phyloP scores from a whole-genome alignment of 2,329 filamentous ascomycete species.

The Neoscytalidium dimidiatum region DNA sequence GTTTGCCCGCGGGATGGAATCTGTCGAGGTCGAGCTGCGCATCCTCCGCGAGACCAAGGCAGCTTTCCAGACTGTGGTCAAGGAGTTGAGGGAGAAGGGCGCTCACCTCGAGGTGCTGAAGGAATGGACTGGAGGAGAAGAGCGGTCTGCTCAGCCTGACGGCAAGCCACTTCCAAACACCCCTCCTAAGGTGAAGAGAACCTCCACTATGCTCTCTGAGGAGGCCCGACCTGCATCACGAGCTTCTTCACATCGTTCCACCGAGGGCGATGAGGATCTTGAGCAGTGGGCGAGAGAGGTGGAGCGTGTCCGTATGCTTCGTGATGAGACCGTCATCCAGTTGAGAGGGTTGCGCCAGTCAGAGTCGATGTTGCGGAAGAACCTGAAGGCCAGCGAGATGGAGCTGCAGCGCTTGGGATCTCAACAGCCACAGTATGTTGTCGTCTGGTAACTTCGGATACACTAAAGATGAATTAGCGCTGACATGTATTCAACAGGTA shows the following conservation, averaged over 20 bases:
- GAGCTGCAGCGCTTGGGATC: conserved; percentile 33
- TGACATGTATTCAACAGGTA: neutral
- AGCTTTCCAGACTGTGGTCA: conserved; percentile 33
- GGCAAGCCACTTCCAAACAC: conserved; percentile 4
- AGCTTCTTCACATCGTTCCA: neutral
- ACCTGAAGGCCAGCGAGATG: conserved; percentile 33
- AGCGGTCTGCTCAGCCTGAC: neutral
- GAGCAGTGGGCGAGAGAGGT: conserved; percentile 36
- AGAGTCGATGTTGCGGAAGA: conserved; percentile 33
- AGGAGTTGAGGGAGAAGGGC: conserved; percentile 32
- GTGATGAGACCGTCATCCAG: conserved; percentile 35
- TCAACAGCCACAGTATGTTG: conserved; percentile 12
- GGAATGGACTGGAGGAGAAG: conserved; percentile 25
- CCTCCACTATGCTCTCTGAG: conserved; percentile 2
- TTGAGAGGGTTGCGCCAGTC: conserved; percentile 35
- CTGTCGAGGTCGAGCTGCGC: conserved; percentile 33
- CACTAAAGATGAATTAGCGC: neutral
- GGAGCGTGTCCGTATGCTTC: conserved; percentile 35
- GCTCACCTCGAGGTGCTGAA: conserved; percentile 28
- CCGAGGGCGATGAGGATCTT: conserved; percentile 25
- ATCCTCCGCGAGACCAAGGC: conserved; percentile 33
- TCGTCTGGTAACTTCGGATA: neutral
- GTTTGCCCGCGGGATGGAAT: conserved; percentile 28
- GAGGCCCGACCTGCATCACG: neutral
- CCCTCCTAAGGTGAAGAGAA: neutral